Evolutionary conservation across 306 rosid species (phyloP), one percentile per base, ranked within the genome.

Genomic region (Sphenostylis stenocarpa): DNA sequence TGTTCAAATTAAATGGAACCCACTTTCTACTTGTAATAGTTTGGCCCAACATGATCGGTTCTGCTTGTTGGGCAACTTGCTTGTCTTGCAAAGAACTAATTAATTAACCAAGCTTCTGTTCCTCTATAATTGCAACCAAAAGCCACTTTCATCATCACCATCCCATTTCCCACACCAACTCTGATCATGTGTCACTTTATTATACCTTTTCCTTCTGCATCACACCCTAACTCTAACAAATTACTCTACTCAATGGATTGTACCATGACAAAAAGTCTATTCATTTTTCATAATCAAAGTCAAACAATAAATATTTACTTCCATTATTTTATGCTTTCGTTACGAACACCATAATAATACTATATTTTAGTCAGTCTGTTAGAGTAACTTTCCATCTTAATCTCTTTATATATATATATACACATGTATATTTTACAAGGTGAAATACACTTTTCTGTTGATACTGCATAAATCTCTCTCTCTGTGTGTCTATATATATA

Each of bases 21-120:
- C 82, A 79, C 80, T 79, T 82, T 64, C 82, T 76, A 39, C 69
- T 82, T 70, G 67, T 19, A 82, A 76, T 49, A 47, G 86, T 70
- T 17, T 39, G 55, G 47, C 36, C 80, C 74, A 70, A 55, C 70
- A 34, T 65, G 16, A 83, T 43, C 45, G 67, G 62, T 43, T 60
- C 38, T 51, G 41, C 73, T 33, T 75, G 36, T 47, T 74, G 79
- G 63, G 47, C 72, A 75, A 70, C 84, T 83, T 79, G 41, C 73
- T 49, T 36, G 1, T 55, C 61, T 29, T 67, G 12, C 38, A 16
- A 13, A 67, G 9, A 56, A 49, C 63, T 72, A 38, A 9, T 12
- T 13, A 13, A 38, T 38, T 38, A 38, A 38, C 41, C 43, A 38
- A 76, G 31, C 60, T 44, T 53, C 60, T 57, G 19, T 57, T 24